Evolutionary conservation across 2,329 filamentous ascomycete species (phyloP), one percentile per base, ranked within the genome.

Genomic region (Cryphonectria carpinicola): DNA sequence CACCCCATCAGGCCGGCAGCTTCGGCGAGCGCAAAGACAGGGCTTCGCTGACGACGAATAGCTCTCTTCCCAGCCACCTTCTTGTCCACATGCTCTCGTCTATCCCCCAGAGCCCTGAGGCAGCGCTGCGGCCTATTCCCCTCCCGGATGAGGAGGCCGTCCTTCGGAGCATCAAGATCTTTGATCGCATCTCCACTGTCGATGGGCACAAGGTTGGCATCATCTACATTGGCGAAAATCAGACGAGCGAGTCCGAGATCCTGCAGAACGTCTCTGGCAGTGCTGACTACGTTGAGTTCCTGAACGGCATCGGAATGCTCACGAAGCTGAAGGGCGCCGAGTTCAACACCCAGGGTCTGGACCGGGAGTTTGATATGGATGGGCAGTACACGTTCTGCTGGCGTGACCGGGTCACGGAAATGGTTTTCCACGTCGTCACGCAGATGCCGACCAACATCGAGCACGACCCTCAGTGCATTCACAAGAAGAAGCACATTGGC

Each of bases 201-300:
- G 96, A 99, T 80, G 94, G 94, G 8, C 94, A 98, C 84, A 98
- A 97, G 81, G 92, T 97, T 58, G 96, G 96, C 22, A 92, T 99
- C 32, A 90, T 99, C 56, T 99, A 98, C 80, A 92, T 98, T 73
- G 94, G 92, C 68, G 91, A 97, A 76, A 92, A 92, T 8, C 96
- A 99, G 81, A 93, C 88, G 0, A 82, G 90, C 1, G 96, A 98
- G 79, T 84, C 86, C 0, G 93, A 97, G 69, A 97, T 98, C 49
- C 86, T 99, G 39, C 88, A 92, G 76, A 99, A 99, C 75, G 89
- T 93, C 4, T 90, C 89, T 41, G 96, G 96, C 37, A 97, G 94
- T 74, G 88, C 90, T 61, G 95, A 97, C 77, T 99, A 98, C 77
- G 90, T 93, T 13, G 88, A 93, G 60, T 97, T 99, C 76, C 83